Evolutionary conservation across 208 protist genomes (phyloP).

Genomic region (Leptomonas pyrrhocoris): DNA sequence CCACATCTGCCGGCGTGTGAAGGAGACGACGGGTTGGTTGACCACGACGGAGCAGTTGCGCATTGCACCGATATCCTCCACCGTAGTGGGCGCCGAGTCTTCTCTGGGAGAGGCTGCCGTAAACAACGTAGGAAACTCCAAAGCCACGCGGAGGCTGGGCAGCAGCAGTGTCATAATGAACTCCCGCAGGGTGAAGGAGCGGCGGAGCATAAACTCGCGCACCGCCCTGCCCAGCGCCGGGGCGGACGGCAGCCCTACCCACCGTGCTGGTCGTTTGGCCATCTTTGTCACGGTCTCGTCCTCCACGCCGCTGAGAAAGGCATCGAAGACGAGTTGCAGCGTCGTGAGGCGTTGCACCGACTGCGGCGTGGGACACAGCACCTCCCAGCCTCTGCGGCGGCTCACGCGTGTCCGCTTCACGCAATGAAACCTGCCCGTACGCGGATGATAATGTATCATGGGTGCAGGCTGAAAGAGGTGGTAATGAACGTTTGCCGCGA

Average conservation of each 20-base stretch:
- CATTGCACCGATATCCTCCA: background rate
- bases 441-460: too few species aligned
- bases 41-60: background rate
- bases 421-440: background rate
- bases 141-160: slow-evolving; percentile 10
- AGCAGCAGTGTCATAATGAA: slow-evolving; percentile 23
- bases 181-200: background rate
- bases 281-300: background rate
- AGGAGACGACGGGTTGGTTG: background rate
- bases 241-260: slow-evolving; percentile 13
- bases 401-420: slow-evolving; percentile 2
- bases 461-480: too few species aligned
- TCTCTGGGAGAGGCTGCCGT: too few species aligned
- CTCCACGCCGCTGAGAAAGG: slow-evolving; percentile 2
- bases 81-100: too few species aligned
- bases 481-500: too few species aligned
- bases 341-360: background rate
- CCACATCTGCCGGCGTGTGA: slow-evolving; percentile 22
- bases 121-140: slow-evolving; percentile 15
- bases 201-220: slow-evolving; percentile 15
- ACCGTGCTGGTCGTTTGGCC: slow-evolving; percentile 1
- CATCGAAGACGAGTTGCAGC: background rate
- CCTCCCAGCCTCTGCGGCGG: background rate
- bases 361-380: slow-evolving; percentile 4
- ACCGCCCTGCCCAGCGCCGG: slow-evolving; percentile 12